Conservation (phyloP, 225 moss, liverwort and hornwort genomes). For the Thuidium tamariscinum region DNA sequence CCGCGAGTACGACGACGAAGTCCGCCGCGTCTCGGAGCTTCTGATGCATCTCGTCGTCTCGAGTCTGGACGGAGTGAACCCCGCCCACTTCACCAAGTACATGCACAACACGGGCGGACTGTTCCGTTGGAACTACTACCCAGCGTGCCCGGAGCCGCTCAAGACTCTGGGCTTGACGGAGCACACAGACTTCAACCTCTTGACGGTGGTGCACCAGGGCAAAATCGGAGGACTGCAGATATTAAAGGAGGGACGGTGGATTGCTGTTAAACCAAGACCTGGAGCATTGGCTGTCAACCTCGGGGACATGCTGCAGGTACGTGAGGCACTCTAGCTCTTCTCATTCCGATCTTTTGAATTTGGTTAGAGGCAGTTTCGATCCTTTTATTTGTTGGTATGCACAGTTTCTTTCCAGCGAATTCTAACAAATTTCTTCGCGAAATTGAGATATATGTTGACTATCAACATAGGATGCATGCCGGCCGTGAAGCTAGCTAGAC, state of each 20-base stretch:
- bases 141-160: slow-evolving; percentile 35
- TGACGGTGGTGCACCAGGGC: slow-evolving; percentile 46
- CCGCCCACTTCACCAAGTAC: slow-evolving; percentile 13
- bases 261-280: slow-evolving; percentile 28
- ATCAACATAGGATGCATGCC: background rate
- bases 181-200: slow-evolving; percentile 46
- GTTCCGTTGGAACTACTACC: slow-evolving; percentile 46
- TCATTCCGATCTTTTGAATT: background rate
- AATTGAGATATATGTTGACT: background rate
- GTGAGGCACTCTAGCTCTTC: background rate
- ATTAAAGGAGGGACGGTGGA: slow-evolving; percentile 25
- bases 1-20: slow-evolving; percentile 8
- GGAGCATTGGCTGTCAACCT: slow-evolving; percentile 45
- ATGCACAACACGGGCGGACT: background rate
- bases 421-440: too few species aligned
- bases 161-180: slow-evolving; percentile 34
- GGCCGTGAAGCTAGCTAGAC: background rate
- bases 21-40: background rate
- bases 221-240: slow-evolving; percentile 46
- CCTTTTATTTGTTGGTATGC: background rate
- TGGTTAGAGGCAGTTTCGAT: background rate
- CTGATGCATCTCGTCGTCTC: slow-evolving; percentile 21
- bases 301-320: slow-evolving; percentile 41
- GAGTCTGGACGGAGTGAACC: slow-evolving; percentile 3
- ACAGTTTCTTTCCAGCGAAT: background rate